Evolutionary conservation across 805 yeast species (phyloP).

Genomic region (Komagataella ulmi): DNA sequence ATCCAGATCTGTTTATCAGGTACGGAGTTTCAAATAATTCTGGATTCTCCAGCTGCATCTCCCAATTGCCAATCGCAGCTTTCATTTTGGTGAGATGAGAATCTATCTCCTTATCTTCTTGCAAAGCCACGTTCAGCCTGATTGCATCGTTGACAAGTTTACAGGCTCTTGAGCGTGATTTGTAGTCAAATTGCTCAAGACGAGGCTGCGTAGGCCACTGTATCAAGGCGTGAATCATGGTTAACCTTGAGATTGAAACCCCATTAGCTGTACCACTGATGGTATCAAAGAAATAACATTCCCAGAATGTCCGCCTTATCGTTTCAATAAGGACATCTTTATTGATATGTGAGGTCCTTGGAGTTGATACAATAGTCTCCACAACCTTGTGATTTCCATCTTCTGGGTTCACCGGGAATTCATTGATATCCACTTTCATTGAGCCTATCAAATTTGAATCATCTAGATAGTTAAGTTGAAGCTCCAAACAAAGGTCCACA

Average conservation of each 20-base stretch:
- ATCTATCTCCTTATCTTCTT: slow-evolving; percentile 23
- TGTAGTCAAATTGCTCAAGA: slow-evolving; percentile 27
- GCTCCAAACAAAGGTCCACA: slow-evolving; percentile 21
- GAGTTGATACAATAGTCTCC: slow-evolving; percentile 8
- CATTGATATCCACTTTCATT: neutral
- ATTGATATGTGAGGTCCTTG: slow-evolving; percentile 10
- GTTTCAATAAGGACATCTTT: slow-evolving; percentile 7
- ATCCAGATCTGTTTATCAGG: slow-evolving; percentile 26
- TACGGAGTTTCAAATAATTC: slow-evolving; percentile 26
- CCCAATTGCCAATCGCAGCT: slow-evolving; percentile 38
- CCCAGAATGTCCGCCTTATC: slow-evolving; percentile 35
- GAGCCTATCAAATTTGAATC: slow-evolving; percentile 5
- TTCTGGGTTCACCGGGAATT: neutral
- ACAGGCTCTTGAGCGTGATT: slow-evolving; percentile 30
- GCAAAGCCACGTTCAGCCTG: slow-evolving; percentile 29
- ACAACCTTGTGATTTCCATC: slow-evolving; percentile 1
- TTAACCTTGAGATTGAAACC: slow-evolving; percentile 24
- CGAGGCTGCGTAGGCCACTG: slow-evolving; percentile 25
- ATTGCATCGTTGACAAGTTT: slow-evolving; percentile 37
- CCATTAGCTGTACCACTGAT: slow-evolving; percentile 44
- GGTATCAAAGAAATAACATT: slow-evolving; percentile 35
- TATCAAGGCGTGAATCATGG: slow-evolving; percentile 20
- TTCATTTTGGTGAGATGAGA: slow-evolving; percentile 23
- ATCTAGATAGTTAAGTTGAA: slow-evolving; percentile 27
- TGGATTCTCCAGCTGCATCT: slow-evolving; percentile 30